These are phyloP conservation scores for Aspergillus steynii DNA, from an alignment of 495 filamentous ascomycete species.

Conservation along the genomic window DNA sequence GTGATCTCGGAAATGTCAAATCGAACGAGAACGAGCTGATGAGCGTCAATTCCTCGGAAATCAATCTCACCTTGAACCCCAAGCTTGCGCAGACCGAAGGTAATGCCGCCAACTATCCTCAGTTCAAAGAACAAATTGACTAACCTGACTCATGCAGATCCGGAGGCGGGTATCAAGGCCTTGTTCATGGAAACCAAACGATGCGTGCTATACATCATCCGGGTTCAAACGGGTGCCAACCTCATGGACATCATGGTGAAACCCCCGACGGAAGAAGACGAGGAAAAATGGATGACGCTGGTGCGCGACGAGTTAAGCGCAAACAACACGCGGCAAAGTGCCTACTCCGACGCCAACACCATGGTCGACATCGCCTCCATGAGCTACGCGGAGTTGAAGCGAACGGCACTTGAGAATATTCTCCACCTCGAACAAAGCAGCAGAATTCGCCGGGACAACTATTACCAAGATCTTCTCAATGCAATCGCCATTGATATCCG, in stretches of 20 bases:
- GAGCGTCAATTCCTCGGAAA: constrained; percentile 83
- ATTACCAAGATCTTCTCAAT: constrained; percentile 96
- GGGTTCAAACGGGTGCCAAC: constrained; percentile 88
- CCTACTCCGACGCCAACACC: constrained; percentile 86
- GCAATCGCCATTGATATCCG: constrained; percentile 96
- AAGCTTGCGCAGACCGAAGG: constrained; percentile 86
- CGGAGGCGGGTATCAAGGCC: constrained; percentile 85
- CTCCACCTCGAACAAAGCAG: constrained; percentile 81
- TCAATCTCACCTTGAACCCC: constrained; percentile 86
- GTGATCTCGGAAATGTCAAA: constrained; percentile 92
- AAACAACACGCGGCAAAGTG: constrained; percentile 68
- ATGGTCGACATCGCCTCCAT: constrained; percentile 86
- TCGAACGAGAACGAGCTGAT: constrained; percentile 91
- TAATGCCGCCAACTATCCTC: constrained; percentile 25
- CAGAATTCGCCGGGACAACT: constrained; percentile 85
- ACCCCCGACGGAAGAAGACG: constrained; percentile 82
- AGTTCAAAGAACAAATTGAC: constrained; percentile 2
- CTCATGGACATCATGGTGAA: constrained; percentile 95
- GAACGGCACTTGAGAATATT: constrained; percentile 90
- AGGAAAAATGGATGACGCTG: constrained; percentile 80
- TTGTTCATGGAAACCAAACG: constrained; percentile 98
- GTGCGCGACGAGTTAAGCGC: constrained; percentile 79
- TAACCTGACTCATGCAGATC: constrained; percentile 52
- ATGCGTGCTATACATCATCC: constrained; percentile 96
- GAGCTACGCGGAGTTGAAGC: constrained; percentile 90